Evolutionary conservation across 176 grass and related monocot species (phyloP).

Genomic region (Sorghum bicolor): DNA sequence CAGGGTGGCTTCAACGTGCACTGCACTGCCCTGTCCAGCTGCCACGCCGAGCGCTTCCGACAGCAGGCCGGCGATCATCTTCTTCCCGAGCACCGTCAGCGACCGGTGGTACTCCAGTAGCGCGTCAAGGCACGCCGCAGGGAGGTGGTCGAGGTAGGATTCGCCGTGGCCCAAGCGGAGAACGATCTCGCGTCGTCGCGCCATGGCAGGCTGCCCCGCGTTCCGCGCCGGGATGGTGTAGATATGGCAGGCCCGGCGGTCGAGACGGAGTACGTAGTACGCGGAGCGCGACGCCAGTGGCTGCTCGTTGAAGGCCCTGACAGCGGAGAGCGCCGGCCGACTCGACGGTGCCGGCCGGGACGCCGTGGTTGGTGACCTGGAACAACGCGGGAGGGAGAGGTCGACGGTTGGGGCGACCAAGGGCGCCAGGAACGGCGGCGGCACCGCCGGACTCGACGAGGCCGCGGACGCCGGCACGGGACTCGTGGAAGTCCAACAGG

Average conservation of each 20-base stretch:
- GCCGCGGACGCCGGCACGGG: no score
- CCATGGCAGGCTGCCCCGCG: neutral
- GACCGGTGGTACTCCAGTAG: conserved; percentile 21
- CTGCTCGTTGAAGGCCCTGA: conserved; percentile 43
- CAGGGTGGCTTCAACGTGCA: neutral
- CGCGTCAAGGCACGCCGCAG: conserved; percentile 3
- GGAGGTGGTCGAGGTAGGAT: conserved; percentile 7
- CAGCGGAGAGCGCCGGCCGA: conserved; percentile 22
- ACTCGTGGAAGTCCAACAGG: neutral
- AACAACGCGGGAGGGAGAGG: no score
- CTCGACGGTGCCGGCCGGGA: neutral
- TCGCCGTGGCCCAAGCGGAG: neutral
- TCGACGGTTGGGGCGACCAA: no score
- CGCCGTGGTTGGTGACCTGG: neutral
- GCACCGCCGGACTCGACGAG: no score
- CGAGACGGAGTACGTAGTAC: conserved; percentile 17
- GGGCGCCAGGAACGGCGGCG: no score
- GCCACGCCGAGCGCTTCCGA: conserved; percentile 32
- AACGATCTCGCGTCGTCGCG: conserved; percentile 27
- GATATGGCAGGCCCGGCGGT: neutral
- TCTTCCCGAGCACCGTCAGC: neutral
- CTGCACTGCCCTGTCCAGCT: conserved; percentile 15
- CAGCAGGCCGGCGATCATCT: conserved; percentile 19
- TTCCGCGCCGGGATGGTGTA: conserved; percentile 14
- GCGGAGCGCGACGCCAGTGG: conserved; percentile 4